Base-by-base conservation (phyloP, 495 filamentous ascomycete genomes). In the Trypethelium eluteriae region DNA sequence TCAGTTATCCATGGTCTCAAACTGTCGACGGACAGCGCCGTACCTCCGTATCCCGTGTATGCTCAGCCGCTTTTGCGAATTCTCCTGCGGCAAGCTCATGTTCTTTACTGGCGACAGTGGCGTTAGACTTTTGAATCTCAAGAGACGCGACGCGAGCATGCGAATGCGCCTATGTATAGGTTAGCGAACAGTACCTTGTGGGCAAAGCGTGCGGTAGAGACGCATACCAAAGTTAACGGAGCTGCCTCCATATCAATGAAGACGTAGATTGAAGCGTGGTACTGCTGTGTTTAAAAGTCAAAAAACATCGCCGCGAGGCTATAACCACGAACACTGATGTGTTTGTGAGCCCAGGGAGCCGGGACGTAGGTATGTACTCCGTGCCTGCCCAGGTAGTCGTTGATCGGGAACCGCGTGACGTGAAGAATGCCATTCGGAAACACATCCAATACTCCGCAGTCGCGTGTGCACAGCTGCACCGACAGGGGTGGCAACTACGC, bases 1-100 rank as follows among this genome's bases (percentile, higher is more conserved):
- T 49, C 71, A 70, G 64, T 44, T 16, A 41, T 2, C 12, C 47
- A 36, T 16, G 25, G 25, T n/a, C 46, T 32, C 11, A 10, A 34
- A n/a, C 25, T 63, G 14, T 35, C 38, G 11, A 64, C 38, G 65
- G n/a, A 39, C 47, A 18, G 12, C 39, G 18, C 67, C 70, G 49
- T 71, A 87, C 86, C 81, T 98, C 94, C 65, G 80, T 79, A 73
- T 95, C 92, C 11, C 80, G 81, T 10, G 90, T 94, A 38, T 80
- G 81, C 69, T 86, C 85, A 14, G 89, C 86, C 38, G 91, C 93
- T 39, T 88, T 88, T 59, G 92, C 86, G 76, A 96, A 98, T 71
- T 96, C 90, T 62, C 87, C 89, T 2, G 94, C 94, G 32, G 94
- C 94, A 46, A 91, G 82, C 66, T 93, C 87, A 79, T 98, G 93